Percentiles rank a stretch among this genome's conserved stretches.
Conservation (phyloP, 163 green algal species). For the Chlamydomonas reinhardtii region DNA sequence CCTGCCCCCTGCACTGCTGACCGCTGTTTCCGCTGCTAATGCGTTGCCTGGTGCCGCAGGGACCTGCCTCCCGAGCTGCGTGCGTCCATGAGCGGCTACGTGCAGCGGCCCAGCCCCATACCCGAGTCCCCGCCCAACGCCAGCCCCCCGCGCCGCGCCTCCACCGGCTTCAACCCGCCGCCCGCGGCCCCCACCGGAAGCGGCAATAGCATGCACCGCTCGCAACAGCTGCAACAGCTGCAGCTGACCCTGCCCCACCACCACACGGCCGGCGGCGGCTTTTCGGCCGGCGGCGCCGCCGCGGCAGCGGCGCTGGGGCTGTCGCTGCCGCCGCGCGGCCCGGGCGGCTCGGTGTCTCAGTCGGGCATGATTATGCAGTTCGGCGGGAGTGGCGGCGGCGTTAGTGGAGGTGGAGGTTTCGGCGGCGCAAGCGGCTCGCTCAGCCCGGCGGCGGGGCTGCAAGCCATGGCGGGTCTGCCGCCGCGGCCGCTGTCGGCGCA, state of each 20-base stretch:
- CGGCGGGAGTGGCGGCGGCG: too few species aligned
- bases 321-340: too few species aligned
- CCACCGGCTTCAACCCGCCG: not conserved
- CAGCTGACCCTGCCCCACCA: too few species aligned
- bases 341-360: too few species aligned
- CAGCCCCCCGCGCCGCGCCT: conserved; percentile 5
- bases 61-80: not conserved
- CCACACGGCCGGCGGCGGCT: not conserved
- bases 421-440: too few species aligned
- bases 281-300: too few species aligned
- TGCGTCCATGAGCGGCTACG: not conserved
- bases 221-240: not conserved
- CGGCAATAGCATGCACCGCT: not conserved
- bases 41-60: too few species aligned
- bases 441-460: too few species aligned
- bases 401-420: too few species aligned
- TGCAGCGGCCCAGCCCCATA: not conserved
- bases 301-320: too few species aligned
- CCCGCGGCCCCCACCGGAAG: not conserved
- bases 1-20: not conserved
- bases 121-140: not conserved
- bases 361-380: too few species aligned
- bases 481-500: not conserved
- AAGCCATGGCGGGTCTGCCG: not conserved
- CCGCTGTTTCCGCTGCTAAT: too few species aligned